Evolutionary conservation across 2,329 filamentous ascomycete species (phyloP).

Genomic region (Allantophomopsis lycopodina): DNA sequence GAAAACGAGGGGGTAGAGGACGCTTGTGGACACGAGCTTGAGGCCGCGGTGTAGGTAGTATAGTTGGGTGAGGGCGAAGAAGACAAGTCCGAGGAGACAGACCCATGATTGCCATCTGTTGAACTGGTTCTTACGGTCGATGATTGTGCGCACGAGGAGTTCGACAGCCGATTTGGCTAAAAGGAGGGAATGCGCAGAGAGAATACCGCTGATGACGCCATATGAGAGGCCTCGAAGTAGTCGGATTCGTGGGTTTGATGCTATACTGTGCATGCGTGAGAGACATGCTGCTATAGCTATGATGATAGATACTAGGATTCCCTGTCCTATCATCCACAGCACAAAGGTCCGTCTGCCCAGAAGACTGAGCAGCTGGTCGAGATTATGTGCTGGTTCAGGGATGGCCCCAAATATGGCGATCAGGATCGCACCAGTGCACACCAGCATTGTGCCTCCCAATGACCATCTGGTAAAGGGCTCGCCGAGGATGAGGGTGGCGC

Average conservation of each 20-base stretch:
- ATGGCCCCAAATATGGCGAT: conserved; percentile 93
- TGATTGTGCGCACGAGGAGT: conserved; percentile 72
- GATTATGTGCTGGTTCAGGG: conserved; percentile 77
- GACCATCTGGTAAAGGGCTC: conserved; percentile 94
- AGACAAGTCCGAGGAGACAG: conserved; percentile 69
- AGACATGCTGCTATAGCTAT: conserved; percentile 47
- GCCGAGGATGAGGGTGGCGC: conserved; percentile 81
- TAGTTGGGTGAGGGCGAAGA: conserved; percentile 74
- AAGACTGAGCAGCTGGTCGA: conserved; percentile 68
- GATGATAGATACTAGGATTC: conserved; percentile 56
- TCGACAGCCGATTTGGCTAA: conserved; percentile 96
- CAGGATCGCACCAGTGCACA: conserved; percentile 75
- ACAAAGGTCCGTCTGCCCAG: conserved; percentile 65
- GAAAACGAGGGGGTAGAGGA: conserved; percentile 93
- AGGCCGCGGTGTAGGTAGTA: conserved; percentile 92
- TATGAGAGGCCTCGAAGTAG: conserved; percentile 75
- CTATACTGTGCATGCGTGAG: conserved; percentile 34
- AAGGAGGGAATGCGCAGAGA: conserved; percentile 86
- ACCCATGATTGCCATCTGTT: conserved; percentile 91
- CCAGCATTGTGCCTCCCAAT: conserved; percentile 77
- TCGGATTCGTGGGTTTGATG: conserved; percentile 52
- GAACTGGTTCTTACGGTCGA: conserved; percentile 85
- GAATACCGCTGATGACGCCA: conserved; percentile 78
- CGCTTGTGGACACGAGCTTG: conserved; percentile 87
- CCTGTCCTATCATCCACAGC: conserved; percentile 76